Conservation (phyloP, 148 eudicot genomes). For the Diospyros kaki region DNA sequence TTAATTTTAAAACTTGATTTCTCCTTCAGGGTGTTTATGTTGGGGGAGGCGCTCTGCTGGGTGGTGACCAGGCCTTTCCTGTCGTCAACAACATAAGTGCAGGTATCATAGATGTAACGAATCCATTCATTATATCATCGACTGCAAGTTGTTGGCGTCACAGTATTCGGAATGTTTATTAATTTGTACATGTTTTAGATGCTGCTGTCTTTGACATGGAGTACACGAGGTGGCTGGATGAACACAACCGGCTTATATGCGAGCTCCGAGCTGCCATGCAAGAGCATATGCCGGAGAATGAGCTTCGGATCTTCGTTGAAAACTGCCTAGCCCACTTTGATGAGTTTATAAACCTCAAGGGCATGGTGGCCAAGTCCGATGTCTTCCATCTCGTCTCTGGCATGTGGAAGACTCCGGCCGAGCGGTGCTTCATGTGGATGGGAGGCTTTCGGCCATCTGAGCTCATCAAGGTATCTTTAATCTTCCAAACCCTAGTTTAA, state of each 20-base stretch:
- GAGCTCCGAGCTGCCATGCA: constrained; percentile 84
- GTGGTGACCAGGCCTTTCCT: constrained; percentile 63
- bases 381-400: constrained; percentile 90
- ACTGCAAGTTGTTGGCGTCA: no score
- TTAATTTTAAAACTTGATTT: not conserved
- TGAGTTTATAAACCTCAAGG: constrained; percentile 63
- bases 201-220: constrained; percentile 84
- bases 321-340: constrained; percentile 76
- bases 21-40: constrained; percentile 53
- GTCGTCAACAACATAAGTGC: constrained; percentile 58
- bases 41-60: constrained; percentile 58
- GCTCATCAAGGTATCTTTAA: constrained; percentile 57
- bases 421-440: constrained; percentile 96
- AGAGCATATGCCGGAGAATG: constrained; percentile 80
- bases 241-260: constrained; percentile 73
- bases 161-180: not conserved
- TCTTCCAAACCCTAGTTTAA: not conserved
- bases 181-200: constrained; percentile 20
- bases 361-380: constrained; percentile 66
- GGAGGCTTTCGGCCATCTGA: constrained; percentile 94
- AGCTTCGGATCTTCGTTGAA: constrained; percentile 68
- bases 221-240: constrained; percentile 89
- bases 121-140: no score
- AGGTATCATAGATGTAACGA: constrained; percentile 29
- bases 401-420: constrained; percentile 91